Conservation (phyloP, 805 yeast species). For the Cephaloascus fragrans region DNA sequence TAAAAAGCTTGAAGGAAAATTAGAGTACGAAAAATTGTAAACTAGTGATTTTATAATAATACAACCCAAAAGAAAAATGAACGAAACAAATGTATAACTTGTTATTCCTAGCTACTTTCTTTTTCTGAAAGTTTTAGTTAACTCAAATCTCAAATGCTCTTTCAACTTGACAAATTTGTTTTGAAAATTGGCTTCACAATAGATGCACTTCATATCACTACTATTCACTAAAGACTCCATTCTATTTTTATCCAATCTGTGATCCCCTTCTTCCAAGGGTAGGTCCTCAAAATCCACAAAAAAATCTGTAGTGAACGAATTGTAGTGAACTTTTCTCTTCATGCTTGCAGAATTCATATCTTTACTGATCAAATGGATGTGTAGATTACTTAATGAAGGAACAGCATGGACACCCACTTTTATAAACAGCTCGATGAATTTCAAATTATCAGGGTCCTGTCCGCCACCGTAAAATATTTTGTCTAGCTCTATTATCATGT, state of each 20-base stretch:
- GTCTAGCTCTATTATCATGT: conserved; percentile 11
- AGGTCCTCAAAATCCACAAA: conserved; percentile 47
- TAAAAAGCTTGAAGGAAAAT: conserved; percentile 92
- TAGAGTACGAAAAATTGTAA: conserved; percentile 89
- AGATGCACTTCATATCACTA: conserved; percentile 27
- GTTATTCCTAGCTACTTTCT: not conserved
- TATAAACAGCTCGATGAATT: conserved; percentile 18
- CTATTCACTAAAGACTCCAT: conserved; percentile 23
- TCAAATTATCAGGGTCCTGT: conserved; percentile 6
- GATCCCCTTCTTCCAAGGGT: conserved; percentile 32
- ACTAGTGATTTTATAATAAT: not conserved
- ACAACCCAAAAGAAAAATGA: not conserved
- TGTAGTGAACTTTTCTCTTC: conserved; percentile 59
- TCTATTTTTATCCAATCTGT: conserved; percentile 25
- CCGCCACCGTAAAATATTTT: conserved; percentile 15
- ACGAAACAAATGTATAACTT: too few relatives aligned
- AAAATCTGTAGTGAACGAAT: conserved; percentile 58
- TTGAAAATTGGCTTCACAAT: conserved; percentile 28
- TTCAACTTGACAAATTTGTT: conserved; percentile 33
- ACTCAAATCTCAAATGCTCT: conserved; percentile 28
- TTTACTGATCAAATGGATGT: conserved; percentile 60
- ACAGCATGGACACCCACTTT: conserved; percentile 58
- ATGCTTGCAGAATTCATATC: conserved; percentile 47
- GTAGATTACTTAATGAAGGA: conserved; percentile 64
- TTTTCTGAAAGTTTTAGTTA: conserved; percentile 7